Conservation (phyloP, 2,329 filamentous ascomycete genomes). For the Sporothrix mexicana region DNA sequence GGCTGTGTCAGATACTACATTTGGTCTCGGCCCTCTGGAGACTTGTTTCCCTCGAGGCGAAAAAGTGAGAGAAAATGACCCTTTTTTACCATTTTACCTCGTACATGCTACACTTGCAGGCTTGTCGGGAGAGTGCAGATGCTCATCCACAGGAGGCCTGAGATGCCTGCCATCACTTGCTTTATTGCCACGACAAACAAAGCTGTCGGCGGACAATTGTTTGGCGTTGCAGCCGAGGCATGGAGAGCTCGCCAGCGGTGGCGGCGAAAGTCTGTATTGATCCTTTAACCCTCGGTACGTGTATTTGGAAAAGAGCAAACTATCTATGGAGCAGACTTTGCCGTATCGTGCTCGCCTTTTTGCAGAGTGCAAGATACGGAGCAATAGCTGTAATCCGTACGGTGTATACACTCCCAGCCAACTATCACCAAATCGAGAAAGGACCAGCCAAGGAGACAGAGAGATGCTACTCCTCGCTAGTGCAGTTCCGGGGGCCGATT, state of each 20-base stretch:
- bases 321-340: no score
- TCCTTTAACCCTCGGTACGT: not conserved
- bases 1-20: conserved; percentile 25
- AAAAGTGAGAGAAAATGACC: not conserved
- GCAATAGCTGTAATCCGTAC: not conserved
- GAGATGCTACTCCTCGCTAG: conserved; percentile 14
- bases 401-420: not conserved
- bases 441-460: not conserved
- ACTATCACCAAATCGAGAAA: conserved; percentile 7
- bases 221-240: not conserved
- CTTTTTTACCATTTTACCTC: not conserved
- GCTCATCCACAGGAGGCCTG: not conserved
- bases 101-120: not conserved
- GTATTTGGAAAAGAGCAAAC: not conserved
- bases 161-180: not conserved
- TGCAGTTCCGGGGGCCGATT: conserved; percentile 20
- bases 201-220: not conserved
- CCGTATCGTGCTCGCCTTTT: no score
- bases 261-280: conserved; percentile 2
- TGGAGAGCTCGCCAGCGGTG: not conserved
- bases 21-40: conserved; percentile 25
- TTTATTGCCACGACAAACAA: not conserved
- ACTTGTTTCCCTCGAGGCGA: not conserved
- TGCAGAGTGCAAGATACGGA: no score
- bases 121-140: no score